Evolutionary conservation across 1,284 basidiomycete genomes (phyloP).

Genomic region (Leucoagaricus sp.): DNA sequence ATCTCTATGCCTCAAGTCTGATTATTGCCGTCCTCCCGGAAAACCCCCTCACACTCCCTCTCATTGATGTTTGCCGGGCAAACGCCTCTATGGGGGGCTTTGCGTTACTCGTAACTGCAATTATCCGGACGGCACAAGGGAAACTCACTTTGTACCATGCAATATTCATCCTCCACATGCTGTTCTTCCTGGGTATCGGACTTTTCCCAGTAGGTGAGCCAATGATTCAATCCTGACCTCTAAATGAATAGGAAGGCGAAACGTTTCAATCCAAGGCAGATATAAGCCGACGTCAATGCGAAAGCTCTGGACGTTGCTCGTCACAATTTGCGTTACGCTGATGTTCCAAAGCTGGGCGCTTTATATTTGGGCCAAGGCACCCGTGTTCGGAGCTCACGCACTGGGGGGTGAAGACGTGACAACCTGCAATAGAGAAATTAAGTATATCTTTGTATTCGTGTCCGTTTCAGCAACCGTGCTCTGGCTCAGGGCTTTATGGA

Average conservation of each 20-base stretch:
- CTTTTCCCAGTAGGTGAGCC: conserved; percentile 15
- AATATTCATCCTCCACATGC: conserved; percentile 19
- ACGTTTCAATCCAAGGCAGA: background rate
- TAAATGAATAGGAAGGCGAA: background rate
- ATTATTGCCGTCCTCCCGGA: conserved; percentile 14
- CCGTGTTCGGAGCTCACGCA: background rate
- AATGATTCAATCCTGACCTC: background rate
- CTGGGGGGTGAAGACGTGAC: background rate
- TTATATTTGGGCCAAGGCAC: conserved; percentile 19
- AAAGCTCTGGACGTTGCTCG: conserved; percentile 1
- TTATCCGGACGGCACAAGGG: conserved; percentile 13
- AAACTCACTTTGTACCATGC: conserved; percentile 18
- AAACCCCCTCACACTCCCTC: conserved; percentile 8
- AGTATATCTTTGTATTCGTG: conserved; percentile 17
- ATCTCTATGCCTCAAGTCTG: conserved; percentile 16
- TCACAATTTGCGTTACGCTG: conserved; percentile 14
- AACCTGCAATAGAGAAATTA: conserved; percentile 16
- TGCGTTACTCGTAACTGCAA: conserved; percentile 16
- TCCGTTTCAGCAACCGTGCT: conserved; percentile 15
- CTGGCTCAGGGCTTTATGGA: conserved; percentile 17
- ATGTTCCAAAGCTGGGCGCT: conserved; percentile 16
- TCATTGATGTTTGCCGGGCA: conserved; percentile 14
- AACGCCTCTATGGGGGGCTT: conserved; percentile 17
- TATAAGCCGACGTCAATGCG: background rate
- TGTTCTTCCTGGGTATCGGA: conserved; percentile 16